Evolutionary conservation across 768 basidiomycete species (phyloP).

Genomic region (Leccinum aurantiacum): DNA sequence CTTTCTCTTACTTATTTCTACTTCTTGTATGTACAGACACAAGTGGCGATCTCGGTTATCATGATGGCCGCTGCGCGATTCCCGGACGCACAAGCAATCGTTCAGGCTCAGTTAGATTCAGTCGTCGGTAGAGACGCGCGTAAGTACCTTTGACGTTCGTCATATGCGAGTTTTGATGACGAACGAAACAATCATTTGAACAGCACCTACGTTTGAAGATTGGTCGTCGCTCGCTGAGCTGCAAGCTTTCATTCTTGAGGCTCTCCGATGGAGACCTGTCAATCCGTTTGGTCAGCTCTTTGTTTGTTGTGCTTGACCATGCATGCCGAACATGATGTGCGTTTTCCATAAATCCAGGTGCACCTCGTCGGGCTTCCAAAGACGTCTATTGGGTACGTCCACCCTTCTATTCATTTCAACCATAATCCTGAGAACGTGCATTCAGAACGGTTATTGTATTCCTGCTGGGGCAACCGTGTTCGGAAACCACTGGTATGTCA

Average conservation of each 20-base stretch:
- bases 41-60: slow-evolving; percentile 28
- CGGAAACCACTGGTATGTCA: slow-evolving; percentile 31
- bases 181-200: not conserved
- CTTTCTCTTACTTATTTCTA: not conserved
- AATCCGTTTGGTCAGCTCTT: slow-evolving; percentile 27
- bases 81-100: slow-evolving; percentile 34
- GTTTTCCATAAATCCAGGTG: slow-evolving; percentile 7
- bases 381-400: slow-evolving; percentile 29
- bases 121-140: slow-evolving; percentile 37
- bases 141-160: slow-evolving; percentile 13
- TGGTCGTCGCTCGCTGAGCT: slow-evolving; percentile 33
- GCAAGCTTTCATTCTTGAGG: slow-evolving; percentile 40
- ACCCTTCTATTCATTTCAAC: too few species aligned
- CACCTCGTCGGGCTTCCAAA: slow-evolving; percentile 25
- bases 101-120: slow-evolving; percentile 39
- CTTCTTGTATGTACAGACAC: slow-evolving; percentile 18
- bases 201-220: slow-evolving; percentile 41
- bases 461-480: slow-evolving; percentile 36
- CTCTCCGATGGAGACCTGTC: slow-evolving; percentile 40
- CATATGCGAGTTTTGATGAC: not conserved
- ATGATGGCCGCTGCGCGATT: slow-evolving; percentile 40
- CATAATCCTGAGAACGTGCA: not conserved
- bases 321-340: not conserved
- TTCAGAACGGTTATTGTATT: slow-evolving; percentile 36
- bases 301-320: too few species aligned